Conservation (phyloP, 768 basidiomycete species). For the Udeniomyces megalosporus region DNA sequence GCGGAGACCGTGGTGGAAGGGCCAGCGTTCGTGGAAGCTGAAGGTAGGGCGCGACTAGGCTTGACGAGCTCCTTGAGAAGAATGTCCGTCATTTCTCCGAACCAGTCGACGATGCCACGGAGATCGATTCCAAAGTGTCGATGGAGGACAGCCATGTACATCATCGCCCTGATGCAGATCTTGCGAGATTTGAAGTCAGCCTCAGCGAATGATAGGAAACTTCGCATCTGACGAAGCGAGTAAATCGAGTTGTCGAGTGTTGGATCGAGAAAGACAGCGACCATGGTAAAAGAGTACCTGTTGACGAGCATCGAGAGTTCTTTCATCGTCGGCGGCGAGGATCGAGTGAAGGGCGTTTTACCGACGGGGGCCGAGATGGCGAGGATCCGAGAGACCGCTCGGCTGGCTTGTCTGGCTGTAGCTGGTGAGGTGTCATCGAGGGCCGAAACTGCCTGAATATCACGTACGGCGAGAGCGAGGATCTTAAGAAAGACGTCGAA, state of each 20-base stretch:
- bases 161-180: constrained; percentile 59
- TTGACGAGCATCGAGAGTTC: constrained; percentile 68
- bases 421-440: neutral
- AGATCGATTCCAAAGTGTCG: constrained; percentile 41
- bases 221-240: constrained; percentile 43
- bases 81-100: constrained; percentile 41
- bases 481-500: constrained; percentile 71
- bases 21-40: neutral
- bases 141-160: constrained; percentile 50
- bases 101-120: constrained; percentile 44
- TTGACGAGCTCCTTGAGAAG: constrained; percentile 38
- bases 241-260: constrained; percentile 37
- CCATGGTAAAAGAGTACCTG: constrained; percentile 54
- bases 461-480: constrained; percentile 45
- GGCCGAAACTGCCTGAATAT: constrained; percentile 24
- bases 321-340: constrained; percentile 36
- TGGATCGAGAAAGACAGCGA: constrained; percentile 54
- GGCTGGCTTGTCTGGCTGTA: neutral
- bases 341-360: constrained; percentile 37
- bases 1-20: neutral
- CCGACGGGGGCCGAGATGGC: constrained; percentile 9
- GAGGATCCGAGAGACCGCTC: constrained; percentile 1
- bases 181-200: constrained; percentile 48
- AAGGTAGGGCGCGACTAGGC: neutral
- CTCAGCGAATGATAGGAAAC: constrained; percentile 50